These are phyloP conservation scores for Cochlearia excelsa DNA, from an alignment of 345 rosid species.

Conservation along the genomic window DNA sequence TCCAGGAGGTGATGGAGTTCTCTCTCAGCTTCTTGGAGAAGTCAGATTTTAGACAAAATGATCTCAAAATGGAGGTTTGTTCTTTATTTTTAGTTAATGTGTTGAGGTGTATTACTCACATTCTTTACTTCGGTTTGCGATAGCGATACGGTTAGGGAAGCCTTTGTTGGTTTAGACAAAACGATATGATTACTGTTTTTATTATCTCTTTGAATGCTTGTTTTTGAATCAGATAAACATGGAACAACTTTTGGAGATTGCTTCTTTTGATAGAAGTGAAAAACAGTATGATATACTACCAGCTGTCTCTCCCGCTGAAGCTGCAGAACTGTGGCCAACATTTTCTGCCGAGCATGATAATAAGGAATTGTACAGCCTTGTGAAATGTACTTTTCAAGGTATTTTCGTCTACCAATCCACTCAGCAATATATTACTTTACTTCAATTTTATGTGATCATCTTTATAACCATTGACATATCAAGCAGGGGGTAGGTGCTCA, in stretches of 20 bases:
- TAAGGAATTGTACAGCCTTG: constrained; percentile 46
- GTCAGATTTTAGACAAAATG: constrained; percentile 47
- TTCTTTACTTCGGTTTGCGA: constrained; percentile 18
- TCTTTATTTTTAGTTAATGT: constrained; percentile 9
- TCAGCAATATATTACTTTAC: constrained; percentile 12
- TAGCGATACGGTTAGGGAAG: constrained; percentile 3
- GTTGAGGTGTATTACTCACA: background rate
- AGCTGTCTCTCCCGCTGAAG: constrained; percentile 47
- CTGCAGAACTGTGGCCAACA: constrained; percentile 49
- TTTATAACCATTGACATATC: constrained; percentile 24
- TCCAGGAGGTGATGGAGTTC: constrained; percentile 71
- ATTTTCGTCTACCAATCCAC: constrained; percentile 21
- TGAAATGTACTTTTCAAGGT: constrained; percentile 74
- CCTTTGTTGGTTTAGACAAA: background rate
- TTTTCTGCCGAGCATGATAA: constrained; percentile 42
- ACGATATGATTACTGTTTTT: background rate
- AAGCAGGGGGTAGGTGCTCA: constrained; percentile 58
- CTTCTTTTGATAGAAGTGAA: constrained; percentile 59
- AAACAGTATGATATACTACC: constrained; percentile 45
- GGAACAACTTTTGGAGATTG: constrained; percentile 65
- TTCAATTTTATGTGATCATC: constrained; percentile 16
- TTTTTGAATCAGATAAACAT: constrained; percentile 52
- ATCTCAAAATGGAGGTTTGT: constrained; percentile 65
- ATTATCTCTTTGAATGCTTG: constrained; percentile 27
- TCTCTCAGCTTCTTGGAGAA: constrained; percentile 72